phyloP scores from a whole-genome alignment of 768 basidiomycete genomes.

The Coprinopsis cinerea region DNA sequence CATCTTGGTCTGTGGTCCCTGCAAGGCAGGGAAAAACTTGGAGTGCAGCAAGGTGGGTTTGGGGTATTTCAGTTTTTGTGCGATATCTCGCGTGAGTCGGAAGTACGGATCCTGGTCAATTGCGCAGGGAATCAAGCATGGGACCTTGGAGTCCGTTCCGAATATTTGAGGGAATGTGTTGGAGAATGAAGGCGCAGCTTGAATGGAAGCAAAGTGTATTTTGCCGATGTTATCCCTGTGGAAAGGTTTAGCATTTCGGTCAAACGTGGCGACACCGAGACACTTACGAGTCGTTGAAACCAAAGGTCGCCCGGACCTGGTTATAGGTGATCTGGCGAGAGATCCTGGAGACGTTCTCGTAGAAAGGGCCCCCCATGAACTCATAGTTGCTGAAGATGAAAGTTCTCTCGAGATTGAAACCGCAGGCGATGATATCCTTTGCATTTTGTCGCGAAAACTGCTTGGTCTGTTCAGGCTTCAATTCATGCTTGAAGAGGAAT shows the following conservation, averaged over 20 bases:
- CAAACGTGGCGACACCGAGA: background rate
- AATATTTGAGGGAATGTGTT: conserved; percentile 99
- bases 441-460: conserved; percentile 81
- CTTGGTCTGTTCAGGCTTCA: conserved; percentile 85
- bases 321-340: conserved; percentile 90
- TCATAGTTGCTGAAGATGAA: conserved; percentile 96
- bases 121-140: conserved; percentile 94
- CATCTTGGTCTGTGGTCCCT: conserved; percentile 99
- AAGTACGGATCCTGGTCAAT: conserved; percentile 99
- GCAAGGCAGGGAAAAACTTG: conserved; percentile 97
- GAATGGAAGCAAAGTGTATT: conserved; percentile 92
- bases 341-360: conserved; percentile 89
- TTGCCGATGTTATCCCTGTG: conserved; percentile 95
- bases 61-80: conserved; percentile 88
- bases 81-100: conserved; percentile 94
- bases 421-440: conserved; percentile 95
- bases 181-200: conserved; percentile 94
- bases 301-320: conserved; percentile 93
- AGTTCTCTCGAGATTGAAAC: conserved; percentile 86
- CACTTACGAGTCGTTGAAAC: conserved; percentile 91
- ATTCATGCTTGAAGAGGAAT: conserved; percentile 94
- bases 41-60: conserved; percentile 91
- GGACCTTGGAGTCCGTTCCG: conserved; percentile 73
- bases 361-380: conserved; percentile 89
- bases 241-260: background rate